Evolutionary conservation across 257 asterid genomes (phyloP).

Genomic region (Forsythia viridissima): DNA sequence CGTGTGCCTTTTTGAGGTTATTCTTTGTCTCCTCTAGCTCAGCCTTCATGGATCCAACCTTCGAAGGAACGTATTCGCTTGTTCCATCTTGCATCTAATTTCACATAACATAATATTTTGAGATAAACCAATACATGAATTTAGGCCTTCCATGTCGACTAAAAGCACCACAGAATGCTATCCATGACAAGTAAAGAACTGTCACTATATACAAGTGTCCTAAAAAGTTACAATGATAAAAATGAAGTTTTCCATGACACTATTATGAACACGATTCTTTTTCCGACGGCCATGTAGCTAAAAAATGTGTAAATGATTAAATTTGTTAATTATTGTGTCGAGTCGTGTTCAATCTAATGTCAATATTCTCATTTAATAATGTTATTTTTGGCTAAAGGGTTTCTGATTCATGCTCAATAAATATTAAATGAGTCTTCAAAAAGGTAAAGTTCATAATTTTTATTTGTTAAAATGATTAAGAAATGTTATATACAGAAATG

Average conservation of each 20-base stretch:
- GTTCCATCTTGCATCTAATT: slow-evolving; percentile 28
- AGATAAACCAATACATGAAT: neutral
- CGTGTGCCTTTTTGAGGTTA: slow-evolving; percentile 38
- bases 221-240: too few species aligned
- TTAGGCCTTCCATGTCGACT: neutral
- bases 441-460: neutral
- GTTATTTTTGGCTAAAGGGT: neutral
- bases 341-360: too few species aligned
- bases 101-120: neutral
- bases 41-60: slow-evolving; percentile 16
- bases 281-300: too few species aligned
- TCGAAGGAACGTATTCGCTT: slow-evolving; percentile 5
- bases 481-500: neutral
- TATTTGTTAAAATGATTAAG: neutral
- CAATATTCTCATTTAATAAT: neutral
- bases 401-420: neutral
- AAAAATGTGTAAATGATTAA: too few species aligned
- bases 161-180: too few species aligned
- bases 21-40: slow-evolving; percentile 50
- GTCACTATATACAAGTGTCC: too few species aligned
- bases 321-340: too few species aligned
- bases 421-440: neutral
- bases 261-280: too few species aligned
- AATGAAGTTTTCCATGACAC: too few species aligned
- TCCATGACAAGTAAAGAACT: too few species aligned